Base-by-base conservation (phyloP, 2,329 filamentous ascomycete genomes). In the Gyromitra esculenta region DNA sequence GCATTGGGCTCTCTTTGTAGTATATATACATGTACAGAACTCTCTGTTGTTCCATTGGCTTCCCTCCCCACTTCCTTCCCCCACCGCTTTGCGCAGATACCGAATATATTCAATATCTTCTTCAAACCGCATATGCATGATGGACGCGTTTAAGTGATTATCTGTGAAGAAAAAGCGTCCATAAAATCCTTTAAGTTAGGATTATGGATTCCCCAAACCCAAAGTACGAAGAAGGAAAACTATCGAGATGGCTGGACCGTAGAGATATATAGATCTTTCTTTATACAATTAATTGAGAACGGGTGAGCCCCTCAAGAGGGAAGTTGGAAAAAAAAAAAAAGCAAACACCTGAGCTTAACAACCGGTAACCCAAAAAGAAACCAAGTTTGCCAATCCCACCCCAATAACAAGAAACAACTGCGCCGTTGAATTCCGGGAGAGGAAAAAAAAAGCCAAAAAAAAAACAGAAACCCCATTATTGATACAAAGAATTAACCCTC, bases 381-480 rank as follows among this genome's bases (percentile, higher is more conserved):
- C 65, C 71, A 74, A 63, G 72, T 64, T 50, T 70, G 52, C 65
- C 39, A 63, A 64, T 59, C 66, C 52, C 66, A 70, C 50, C 72
- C 43, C 9, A 73, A 54, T 65, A 63, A 11, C 56, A 68, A 67
- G 56, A 67, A 35, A 56, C 21, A 54, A 70, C 65, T 60, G 31
- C 72, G 66, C 72, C 72, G 50, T 71, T 65, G 59, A 74, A 71
- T 75, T 56, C 72, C 66, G 59, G 18, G 57, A 75, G 35, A 39
- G 25, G 52, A 63, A 62, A 25, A 52, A 54, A 71, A 52, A 48
- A 57, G 54, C 54, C 54, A 64, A 60, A 48, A 43, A 56, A 45
- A 64, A 18, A 57, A 70, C 35, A 57, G 18, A 73, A 75, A 31
- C 72, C 64, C 72, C 72, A 63, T 69, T 75, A 65, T 75, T 70